phyloP scores from a whole-genome alignment of 768 basidiomycete species.

The Lyophyllum decastes region DNA sequence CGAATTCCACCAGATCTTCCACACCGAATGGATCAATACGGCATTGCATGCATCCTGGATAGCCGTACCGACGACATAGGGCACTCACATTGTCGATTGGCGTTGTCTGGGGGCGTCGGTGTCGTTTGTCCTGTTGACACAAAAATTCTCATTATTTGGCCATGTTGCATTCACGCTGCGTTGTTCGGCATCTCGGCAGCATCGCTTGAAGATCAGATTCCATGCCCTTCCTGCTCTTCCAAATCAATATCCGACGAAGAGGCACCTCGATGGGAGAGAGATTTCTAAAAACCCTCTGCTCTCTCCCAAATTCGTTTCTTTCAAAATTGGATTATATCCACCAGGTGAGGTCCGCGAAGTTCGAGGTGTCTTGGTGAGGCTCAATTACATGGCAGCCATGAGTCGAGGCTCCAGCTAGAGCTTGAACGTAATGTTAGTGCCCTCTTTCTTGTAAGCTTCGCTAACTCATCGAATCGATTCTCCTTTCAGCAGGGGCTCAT shows the following conservation, averaged over 20 bases:
- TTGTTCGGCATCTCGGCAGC: slow-evolving; percentile 11
- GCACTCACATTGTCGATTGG: slow-evolving; percentile 36
- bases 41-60: background rate
- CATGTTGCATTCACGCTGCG: slow-evolving; percentile 7
- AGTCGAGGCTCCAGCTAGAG: no score
- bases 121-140: slow-evolving; percentile 1
- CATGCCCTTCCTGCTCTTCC: no score
- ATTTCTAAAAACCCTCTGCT: no score
- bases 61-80: slow-evolving; percentile 3
- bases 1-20: slow-evolving; percentile 14
- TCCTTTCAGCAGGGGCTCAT: background rate
- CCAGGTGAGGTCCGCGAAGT: no score
- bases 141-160: slow-evolving; percentile 17
- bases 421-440: no score
- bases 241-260: no score
- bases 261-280: no score
- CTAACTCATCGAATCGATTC: background rate
- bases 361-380: no score
- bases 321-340: no score
- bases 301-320: no score
- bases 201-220: background rate
- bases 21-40: slow-evolving; percentile 4
- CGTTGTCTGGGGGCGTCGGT: slow-evolving; percentile 30
- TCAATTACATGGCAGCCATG: no score
- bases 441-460: no score